Evolutionary conservation across 768 basidiomycete genomes (phyloP).

Genomic region (Tylopilus rubrobrunneus): DNA sequence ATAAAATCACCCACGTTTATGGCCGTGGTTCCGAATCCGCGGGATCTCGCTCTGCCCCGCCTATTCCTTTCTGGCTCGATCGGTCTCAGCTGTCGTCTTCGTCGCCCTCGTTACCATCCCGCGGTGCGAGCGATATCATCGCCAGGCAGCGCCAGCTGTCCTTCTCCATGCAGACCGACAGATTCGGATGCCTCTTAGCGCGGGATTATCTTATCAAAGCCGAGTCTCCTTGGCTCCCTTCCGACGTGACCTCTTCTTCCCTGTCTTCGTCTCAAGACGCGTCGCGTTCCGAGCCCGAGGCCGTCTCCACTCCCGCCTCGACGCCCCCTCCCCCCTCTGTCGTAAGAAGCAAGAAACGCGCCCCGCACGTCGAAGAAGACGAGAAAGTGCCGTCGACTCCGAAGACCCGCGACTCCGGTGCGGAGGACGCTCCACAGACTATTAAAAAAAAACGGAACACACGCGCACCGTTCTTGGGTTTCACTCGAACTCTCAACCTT

Average conservation of each 20-base stretch:
- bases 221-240: neutral
- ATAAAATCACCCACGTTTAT: slow-evolving; percentile 1
- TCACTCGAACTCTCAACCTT: too few relatives aligned
- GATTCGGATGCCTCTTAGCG: slow-evolving; percentile 6
- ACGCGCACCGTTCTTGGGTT: too few relatives aligned
- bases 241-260: neutral
- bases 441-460: neutral
- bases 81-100: neutral
- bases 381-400: neutral
- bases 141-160: slow-evolving; percentile 9
- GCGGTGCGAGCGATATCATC: slow-evolving; percentile 3
- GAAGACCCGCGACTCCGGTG: neutral
- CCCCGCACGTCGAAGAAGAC: slow-evolving; percentile 6
- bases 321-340: slow-evolving; percentile 9
- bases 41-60: neutral
- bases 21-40: slow-evolving; percentile 13
- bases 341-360: slow-evolving; percentile 16
- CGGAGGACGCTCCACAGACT: neutral
- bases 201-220: neutral
- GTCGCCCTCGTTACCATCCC: neutral
- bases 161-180: slow-evolving; percentile 3
- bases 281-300: neutral
- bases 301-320: neutral
- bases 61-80: slow-evolving; percentile 12
- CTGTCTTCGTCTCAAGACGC: neutral